Base-by-base conservation (phyloP, 306 rosid genomes). In the Ammopiptanthus mongolicus region DNA sequence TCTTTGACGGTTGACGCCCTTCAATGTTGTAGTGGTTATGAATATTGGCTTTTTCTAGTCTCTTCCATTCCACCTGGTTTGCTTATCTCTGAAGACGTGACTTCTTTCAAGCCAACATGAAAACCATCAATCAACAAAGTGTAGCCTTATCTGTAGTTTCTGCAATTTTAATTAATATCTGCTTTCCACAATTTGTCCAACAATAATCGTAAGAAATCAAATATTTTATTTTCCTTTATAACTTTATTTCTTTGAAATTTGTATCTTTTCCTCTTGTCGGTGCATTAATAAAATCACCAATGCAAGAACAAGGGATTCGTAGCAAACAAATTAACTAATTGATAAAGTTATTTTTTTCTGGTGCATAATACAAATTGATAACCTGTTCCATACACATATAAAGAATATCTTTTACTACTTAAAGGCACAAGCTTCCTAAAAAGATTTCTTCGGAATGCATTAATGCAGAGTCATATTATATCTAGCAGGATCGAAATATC, bases 401-500 rank as follows among this genome's bases (percentile, higher is more conserved):
- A 55, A 51, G 57, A 39, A 50, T 19, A 44, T 58, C 28, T 18
- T 50, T 71, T 48, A 39, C 62, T 22, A 67, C 3, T 31, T 34
- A 77, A 65, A 73, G 73, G 33, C 47, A 73, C 18, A 66, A 78
- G 68, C 69, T 75, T 78, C 77, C 14, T 60, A 29, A 37, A 66
- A 68, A 48, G 61, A 51, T 68, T 25, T 42, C 72, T 25, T 65
- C 22, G 1, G 17, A 23, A 23, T 61, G 48, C 65, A 66, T 65
- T 15, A 14, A 51, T n/a, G 57, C 36, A 46, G 56, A 57, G 73
- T 53, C 3, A 1, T 25, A 25, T 25, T 1, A 25, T 57, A 74
- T 22, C 71, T 69, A 63, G 48, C 65, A 71, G 47, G 78, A 64
- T 65, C 68, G 60, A 65, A 66, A 82, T 62, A 78, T 69, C 71